phyloP scores from a whole-genome alignment of 225 moss, liverwort and hornwort species.

The Takakia lepidozioides region DNA sequence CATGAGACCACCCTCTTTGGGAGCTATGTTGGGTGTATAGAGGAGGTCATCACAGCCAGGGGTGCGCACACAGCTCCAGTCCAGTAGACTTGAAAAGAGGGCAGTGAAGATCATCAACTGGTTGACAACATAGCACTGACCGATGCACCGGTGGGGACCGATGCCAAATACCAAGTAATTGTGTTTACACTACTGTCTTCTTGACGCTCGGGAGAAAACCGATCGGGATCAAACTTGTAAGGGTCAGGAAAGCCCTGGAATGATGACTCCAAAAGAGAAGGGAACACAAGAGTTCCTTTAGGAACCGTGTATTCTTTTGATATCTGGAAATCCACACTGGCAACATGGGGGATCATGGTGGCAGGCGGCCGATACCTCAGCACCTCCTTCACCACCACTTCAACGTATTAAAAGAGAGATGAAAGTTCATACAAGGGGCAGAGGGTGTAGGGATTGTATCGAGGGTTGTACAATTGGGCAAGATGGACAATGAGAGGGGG shows the following conservation, averaged over 20 bases:
- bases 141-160: slow-evolving; percentile 77
- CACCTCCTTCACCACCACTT: slow-evolving; percentile 80
- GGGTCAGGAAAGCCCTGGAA: slow-evolving; percentile 88
- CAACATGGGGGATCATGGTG: slow-evolving; percentile 75
- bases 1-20: slow-evolving; percentile 88
- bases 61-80: slow-evolving; percentile 51
- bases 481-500: no score
- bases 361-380: slow-evolving; percentile 76
- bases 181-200: slow-evolving; percentile 68
- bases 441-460: no score
- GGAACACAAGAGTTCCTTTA: slow-evolving; percentile 80
- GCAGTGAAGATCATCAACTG: slow-evolving; percentile 69
- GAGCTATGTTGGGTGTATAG: slow-evolving; percentile 79
- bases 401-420: no score
- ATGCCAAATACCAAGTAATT: slow-evolving; percentile 84
- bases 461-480: no score
- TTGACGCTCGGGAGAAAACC: slow-evolving; percentile 58
- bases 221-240: slow-evolving; percentile 64
- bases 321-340: slow-evolving; percentile 43
- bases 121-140: slow-evolving; percentile 85
- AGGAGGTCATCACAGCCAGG: slow-evolving; percentile 64
- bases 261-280: slow-evolving; percentile 73
- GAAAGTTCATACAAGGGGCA: no score
- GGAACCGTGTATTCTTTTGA: slow-evolving; percentile 71
- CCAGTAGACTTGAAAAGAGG: slow-evolving; percentile 46